Percentiles rank a stretch among this genome's conserved stretches.
Evolutionary conservation across 2,329 filamentous ascomycete genomes (phyloP).

Genomic region (Sporothrix luriei): DNA sequence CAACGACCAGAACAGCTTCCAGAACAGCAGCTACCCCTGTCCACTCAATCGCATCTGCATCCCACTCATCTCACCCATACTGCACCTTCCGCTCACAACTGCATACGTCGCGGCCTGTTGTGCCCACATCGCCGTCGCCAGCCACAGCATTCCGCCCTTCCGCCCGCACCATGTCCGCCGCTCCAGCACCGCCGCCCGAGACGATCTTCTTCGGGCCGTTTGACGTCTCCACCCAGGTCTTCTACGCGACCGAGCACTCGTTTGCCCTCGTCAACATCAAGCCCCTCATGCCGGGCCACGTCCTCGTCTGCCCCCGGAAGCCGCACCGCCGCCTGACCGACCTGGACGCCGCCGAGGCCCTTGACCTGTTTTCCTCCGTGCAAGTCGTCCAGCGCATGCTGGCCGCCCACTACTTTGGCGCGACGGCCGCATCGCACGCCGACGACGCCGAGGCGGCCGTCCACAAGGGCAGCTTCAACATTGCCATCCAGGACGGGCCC

Average conservation of each 20-base stretch:
- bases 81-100: too few relatives aligned
- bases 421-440: constrained; percentile 22
- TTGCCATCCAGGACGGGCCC: constrained; percentile 90
- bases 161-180: constrained; percentile 6
- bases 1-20: neutral
- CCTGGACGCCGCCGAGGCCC: constrained; percentile 69
- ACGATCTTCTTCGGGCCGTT: constrained; percentile 72
- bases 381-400: constrained; percentile 80
- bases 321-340: constrained; percentile 73
- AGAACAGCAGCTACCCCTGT: neutral
- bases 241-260: constrained; percentile 75
- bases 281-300: constrained; percentile 88
- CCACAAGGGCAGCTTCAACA: constrained; percentile 71
- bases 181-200: neutral
- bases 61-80: neutral
- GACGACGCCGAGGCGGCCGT: neutral
- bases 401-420: constrained; percentile 56
- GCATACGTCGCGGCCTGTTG: neutral
- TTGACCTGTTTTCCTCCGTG: constrained; percentile 84
- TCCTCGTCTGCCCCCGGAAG: constrained; percentile 79
- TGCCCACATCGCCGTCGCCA: neutral
- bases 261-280: constrained; percentile 96
- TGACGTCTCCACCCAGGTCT: constrained; percentile 82
- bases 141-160: neutral
- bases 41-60: neutral